Percentiles rank a stretch among this genome's conserved stretches.
phyloP scores from a whole-genome alignment of 352 stramenopile species.

The Phytophthora uliginosa region DNA sequence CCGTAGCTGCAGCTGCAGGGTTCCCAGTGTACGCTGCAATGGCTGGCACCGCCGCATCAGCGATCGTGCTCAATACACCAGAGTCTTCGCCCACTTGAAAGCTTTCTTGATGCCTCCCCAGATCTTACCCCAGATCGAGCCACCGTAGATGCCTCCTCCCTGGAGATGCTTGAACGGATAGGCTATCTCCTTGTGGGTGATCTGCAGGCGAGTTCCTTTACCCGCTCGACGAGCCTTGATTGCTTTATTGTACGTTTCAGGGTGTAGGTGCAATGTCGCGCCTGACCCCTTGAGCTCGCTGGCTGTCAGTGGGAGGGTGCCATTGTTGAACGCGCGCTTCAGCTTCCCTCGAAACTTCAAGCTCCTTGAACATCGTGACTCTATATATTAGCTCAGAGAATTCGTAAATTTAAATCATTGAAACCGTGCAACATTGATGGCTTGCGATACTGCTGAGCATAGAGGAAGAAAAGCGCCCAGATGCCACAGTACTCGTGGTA shows the following conservation, averaged over 20 bases:
- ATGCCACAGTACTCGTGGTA: conserved; percentile 24
- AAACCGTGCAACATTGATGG: neutral
- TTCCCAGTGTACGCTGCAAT: neutral
- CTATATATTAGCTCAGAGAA: neutral
- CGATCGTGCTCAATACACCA: too few species aligned
- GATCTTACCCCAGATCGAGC: too few species aligned
- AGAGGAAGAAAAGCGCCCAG: conserved; percentile 15
- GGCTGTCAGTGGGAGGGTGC: neutral
- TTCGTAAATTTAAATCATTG: neutral
- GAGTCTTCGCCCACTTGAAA: too few species aligned
- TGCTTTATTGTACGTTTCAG: neutral
- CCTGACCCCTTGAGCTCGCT: neutral
- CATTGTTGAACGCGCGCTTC: neutral
- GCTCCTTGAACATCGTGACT: neutral
- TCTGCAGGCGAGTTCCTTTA: neutral
- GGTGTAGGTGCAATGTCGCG: neutral
- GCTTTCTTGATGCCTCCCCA: too few species aligned
- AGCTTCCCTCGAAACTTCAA: neutral
- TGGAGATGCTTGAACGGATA: neutral
- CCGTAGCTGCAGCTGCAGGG: too few species aligned
- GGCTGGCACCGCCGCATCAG: neutral
- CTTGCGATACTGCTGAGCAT: conserved; percentile 15
- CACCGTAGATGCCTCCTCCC: too few species aligned
- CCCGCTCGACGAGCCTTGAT: neutral
- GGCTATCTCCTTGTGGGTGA: neutral